Evolutionary conservation across 306 rosid genomes (phyloP), one percentile per base, ranked within the genome.

Genomic region (Nissolia schottii): DNA sequence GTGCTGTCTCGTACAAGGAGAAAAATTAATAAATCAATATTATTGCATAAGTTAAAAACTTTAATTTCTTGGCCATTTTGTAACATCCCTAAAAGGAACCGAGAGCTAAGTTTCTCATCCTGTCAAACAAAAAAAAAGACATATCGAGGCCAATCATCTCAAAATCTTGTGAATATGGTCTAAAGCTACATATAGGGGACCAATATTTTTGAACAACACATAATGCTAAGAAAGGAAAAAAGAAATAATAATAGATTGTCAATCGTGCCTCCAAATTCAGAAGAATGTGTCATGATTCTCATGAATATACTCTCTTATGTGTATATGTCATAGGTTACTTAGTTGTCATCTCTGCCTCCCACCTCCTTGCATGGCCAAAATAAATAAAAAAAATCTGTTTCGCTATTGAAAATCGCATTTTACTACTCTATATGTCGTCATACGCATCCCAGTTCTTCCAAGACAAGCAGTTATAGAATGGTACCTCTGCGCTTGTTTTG

Each of bases 141-240:
- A 75, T 46, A 3, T 75, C 35, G 38, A 75, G 22, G 49, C n/a
- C n/a, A 56, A 55, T 65, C 74, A 43, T 55, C 50, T 28, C 59
- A 75, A 74, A 37, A 50, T 65, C 45, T 75, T 29, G 65, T 65
- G 60, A 76, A 56, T 66, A 43, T 66, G 67, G 80, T 66, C 59
- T 18, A 76, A 76, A 76, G 80, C 38, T 28, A 20, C 32, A 4
- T 25, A 31, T 68, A 55, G 15, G 80, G 74, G 74, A 76, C 80
- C 80, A 20, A n/a, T n/a, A n/a, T n/a, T n/a, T 66, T 7, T 31
- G 67, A 75, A 27, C 50, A 75, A 41, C 49, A 41, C 49, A 75
- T 22, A 54, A 19, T 65, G 67, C 60, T 55, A 28, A 56, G 28
- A 56, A 66, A n/a, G 51, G 51, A 66, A 75, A 29, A 19, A 40